Base-by-base conservation (phyloP, 345 rosid genomes). In the Tarenaya hassleriana region DNA sequence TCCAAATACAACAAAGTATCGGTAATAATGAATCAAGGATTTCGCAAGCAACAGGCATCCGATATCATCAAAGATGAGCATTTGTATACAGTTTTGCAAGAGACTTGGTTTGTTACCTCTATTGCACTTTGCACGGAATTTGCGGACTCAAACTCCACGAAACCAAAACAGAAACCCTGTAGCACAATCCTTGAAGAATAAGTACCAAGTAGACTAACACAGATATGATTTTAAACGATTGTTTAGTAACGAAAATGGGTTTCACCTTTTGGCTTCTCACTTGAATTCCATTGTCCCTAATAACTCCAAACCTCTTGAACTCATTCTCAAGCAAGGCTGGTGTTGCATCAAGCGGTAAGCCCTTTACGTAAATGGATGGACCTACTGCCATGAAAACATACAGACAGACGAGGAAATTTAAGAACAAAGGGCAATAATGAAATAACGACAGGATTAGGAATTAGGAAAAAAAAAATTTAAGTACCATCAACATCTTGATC, bases 81-180 rank as follows among this genome's bases (percentile, higher is more conserved):
- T n/a, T n/a, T n/a, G n/a, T n/a, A n/a, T n/a, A n/a, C n/a, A n/a
- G n/a, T n/a, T n/a, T n/a, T n/a, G n/a, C n/a, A n/a, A n/a, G n/a
- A n/a, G n/a, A n/a, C n/a, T n/a, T n/a, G n/a, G n/a, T n/a, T 48
- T 52, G 16, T 59, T 62, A 92, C 98, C 99, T 85, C 88, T 19
- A 88, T 75, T n/a, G 99, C 97, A 58, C 77, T 81, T 69, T 83
- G 94, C 72, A 83, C 83, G 56, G 97, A 81, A 71, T 68, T 76
- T 41, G 74, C 79, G 34, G 47, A 75, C 58, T 88, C 97, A 80
- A 83, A 94, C 71, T 94, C 99, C 69, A 94, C 94, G 20, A 94
- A 94, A 35, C 99, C 99, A 75, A 85, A 94, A 71, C 79, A 77
- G 68, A 88, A 82, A 43, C 95, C 99, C 97, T 94, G 73, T 46